Evolutionary conservation across 1,284 basidiomycete genomes (phyloP), one percentile per base, ranked within the genome.

Genomic region (Cystobasidium sp.): DNA sequence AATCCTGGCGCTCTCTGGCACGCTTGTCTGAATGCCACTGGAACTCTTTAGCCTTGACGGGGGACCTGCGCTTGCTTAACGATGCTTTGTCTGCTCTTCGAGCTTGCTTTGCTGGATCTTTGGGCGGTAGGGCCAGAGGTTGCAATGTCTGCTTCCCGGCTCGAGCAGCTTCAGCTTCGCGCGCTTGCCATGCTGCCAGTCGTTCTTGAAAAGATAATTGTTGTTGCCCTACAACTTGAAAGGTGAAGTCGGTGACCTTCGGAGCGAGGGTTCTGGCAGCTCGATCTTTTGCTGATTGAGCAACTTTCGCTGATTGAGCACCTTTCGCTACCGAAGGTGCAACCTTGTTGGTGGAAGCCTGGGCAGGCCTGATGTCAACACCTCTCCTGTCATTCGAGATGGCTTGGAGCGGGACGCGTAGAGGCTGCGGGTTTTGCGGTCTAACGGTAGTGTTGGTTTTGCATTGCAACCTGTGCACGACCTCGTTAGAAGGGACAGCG

Each of bases 141-240:
- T 53, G 51, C 39, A 68, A 22, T 16, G 24, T 18, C 22, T 22
- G 24, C 22, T 31, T 56, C 10, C 67, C 67, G 3, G 52, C 22
- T 6, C 43, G 52, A 18, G 67, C 31, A 41, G 67, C 67, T 52
- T 64, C 53, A 9, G 31, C 46, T 46, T 73, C 70, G 22, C 70
- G 70, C 39, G 63, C 62, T 41, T 73, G 70, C 70, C 70, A 73
- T 14, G 63, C 44, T 43, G 56, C 59, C 14, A 63, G 22, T 49
- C 46, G 43, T 49, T 63, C 69, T 20, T 70, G 68, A 24, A 71
- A 71, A 53, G 69, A 71, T 14, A 37, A 20, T 56, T 71, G 69
- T 44, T 63, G 46, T 16, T 52, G 52, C 16, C 69, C 69, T 12
- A 47, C 31, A 24, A 51, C 49, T 41, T 39, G 43, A 39, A 71